Conservation (phyloP, 1,284 basidiomycete genomes). For the Cystobasidiaceae sp. region DNA sequence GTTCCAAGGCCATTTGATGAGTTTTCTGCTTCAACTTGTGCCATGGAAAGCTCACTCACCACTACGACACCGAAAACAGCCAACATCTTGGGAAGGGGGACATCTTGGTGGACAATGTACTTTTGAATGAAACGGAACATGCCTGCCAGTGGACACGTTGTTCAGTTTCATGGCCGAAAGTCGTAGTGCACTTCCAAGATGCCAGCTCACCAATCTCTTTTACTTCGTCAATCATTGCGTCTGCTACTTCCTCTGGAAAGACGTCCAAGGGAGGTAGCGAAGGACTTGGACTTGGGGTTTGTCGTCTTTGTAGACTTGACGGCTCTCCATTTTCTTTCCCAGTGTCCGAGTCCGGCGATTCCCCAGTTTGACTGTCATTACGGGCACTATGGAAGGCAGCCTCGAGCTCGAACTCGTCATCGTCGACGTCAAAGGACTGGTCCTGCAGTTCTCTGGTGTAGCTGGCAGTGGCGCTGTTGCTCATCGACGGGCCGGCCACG, state of each 20-base stretch:
- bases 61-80: slow-evolving; percentile 68
- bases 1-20: no score
- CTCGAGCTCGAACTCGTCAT: slow-evolving; percentile 10
- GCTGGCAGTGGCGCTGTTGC: neutral
- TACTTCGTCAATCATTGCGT: slow-evolving; percentile 59
- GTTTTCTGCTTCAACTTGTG: no score
- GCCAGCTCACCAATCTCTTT: slow-evolving; percentile 61
- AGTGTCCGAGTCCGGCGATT: no score
- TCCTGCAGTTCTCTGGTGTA: slow-evolving; percentile 13
- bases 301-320: no score
- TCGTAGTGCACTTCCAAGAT: neutral
- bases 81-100: slow-evolving; percentile 63
- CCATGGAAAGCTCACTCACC: slow-evolving; percentile 51
- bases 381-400: neutral
- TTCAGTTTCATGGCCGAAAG: no score
- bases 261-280: neutral
- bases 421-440: slow-evolving; percentile 25
- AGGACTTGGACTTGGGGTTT: neutral
- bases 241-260: slow-evolving; percentile 36
- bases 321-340: no score
- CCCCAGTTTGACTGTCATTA: no score
- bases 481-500: neutral
- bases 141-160: no score
- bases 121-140: slow-evolving; percentile 64
- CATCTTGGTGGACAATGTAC: slow-evolving; percentile 57